Evolutionary conservation across 2,329 filamentous ascomycete species (phyloP), one percentile per base, ranked within the genome.

Genomic region (Cytospora chrysosperma): DNA sequence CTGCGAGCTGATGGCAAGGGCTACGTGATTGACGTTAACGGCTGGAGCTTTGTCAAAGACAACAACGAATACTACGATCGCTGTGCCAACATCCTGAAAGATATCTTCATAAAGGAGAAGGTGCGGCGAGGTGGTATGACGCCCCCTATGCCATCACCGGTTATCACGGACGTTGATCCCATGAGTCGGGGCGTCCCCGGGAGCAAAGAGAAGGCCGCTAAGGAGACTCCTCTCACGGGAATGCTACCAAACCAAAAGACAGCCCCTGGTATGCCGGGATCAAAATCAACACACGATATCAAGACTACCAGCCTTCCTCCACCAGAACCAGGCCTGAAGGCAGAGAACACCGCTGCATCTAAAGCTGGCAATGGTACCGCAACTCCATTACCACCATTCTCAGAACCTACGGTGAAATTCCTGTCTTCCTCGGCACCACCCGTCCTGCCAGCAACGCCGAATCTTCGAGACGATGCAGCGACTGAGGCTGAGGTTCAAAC

Each of bases 31-130:
- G 95, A 99, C 71, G 95, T 99, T 70, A 99, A 99, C 75, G 95
- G 95, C 15, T 99, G 96, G 96, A 98, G 94, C 73, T 99, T 99
- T 72, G 95, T 99, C 75, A 99, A 99, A 75, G 96, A 99, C 75
- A 99, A 99, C 71, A 94, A 97, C 67, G 93, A 96, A 65, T 99
- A 99, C 76, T 99, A 99, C 74, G 91, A 98, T 72, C 92, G 92
- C 72, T 95, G 90, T 69, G 88, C 95, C 26, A 88, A 82, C 65
- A 97, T 98, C 56, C 79, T 99, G 58, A 91, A 88, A 72, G 89
- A 95, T 8, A 91, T 96, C 73, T 98, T 99, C 69, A 81, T 96
- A 67, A 87, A 87, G 67, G 94, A 97, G 75, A 92, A 88, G 71
- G 77, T 86, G 59, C 84, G 86, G 43, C 84, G 82, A 69, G 81